A percentile compares a stretch with the other conserved stretches of the same genome.
Evolutionary conservation across 225 moss, liverwort and hornwort species (phyloP).

Genomic region (Takakia lepidozioides): DNA sequence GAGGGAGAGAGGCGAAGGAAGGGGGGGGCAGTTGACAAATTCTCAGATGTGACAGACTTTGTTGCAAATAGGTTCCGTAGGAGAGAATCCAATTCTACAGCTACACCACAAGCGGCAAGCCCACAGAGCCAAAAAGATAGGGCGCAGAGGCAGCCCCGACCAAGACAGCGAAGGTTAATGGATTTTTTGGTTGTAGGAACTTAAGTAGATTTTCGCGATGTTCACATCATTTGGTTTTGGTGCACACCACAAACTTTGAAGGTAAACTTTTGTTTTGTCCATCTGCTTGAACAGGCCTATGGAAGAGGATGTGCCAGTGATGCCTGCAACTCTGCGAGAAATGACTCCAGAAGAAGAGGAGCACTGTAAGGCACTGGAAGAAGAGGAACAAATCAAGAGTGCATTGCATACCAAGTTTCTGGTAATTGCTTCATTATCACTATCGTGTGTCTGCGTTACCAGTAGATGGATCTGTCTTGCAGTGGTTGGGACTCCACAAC

Average conservation of each 20-base stretch:
- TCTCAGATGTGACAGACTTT: slow-evolving; percentile 40
- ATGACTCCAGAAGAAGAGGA: slow-evolving; percentile 60
- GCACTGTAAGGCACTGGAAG: slow-evolving; percentile 34
- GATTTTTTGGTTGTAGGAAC: not conserved
- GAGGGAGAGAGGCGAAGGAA: slow-evolving; percentile 46
- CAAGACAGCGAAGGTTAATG: slow-evolving; percentile 15
- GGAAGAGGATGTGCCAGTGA: slow-evolving; percentile 39
- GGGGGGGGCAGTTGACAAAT: slow-evolving; percentile 32
- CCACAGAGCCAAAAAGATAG: slow-evolving; percentile 35
- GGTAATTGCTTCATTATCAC: slow-evolving; percentile 1
- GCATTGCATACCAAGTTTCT: slow-evolving; percentile 49
- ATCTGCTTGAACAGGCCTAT: slow-evolving; percentile 14
- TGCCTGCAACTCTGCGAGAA: slow-evolving; percentile 43
- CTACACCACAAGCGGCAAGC: slow-evolving; percentile 28
- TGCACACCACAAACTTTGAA: too few species aligned
- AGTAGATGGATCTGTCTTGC: too few species aligned
- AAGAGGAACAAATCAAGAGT: slow-evolving; percentile 57
- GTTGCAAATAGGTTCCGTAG: slow-evolving; percentile 40
- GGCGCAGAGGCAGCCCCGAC: slow-evolving; percentile 42
- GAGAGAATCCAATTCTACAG: slow-evolving; percentile 22
- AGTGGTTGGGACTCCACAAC: too few species aligned
- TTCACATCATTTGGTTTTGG: too few species aligned
- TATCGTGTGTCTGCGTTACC: too few species aligned
- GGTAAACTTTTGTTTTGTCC: too few species aligned
- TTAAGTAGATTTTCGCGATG: not conserved